A percentile compares a stretch with the other conserved stretches of the same genome.
These are phyloP conservation scores for Puya raimondii DNA, from an alignment of 176 grass and related monocot genomes.

Conservation along the genomic window DNA sequence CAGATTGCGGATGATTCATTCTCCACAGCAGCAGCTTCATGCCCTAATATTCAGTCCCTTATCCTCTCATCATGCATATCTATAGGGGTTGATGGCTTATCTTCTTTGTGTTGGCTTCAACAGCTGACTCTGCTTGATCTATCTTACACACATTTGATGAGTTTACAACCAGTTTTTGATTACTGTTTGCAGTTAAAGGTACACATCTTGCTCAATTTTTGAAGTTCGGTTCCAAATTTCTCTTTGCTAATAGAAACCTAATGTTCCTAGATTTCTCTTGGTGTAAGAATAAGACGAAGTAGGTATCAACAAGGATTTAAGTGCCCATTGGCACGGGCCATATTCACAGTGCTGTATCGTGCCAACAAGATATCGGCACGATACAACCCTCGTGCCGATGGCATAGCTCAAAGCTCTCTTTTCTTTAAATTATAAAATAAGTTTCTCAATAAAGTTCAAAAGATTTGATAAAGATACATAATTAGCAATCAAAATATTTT, in stretches of 20 bases:
- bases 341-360: too few relatives aligned
- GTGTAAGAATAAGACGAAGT: neutral
- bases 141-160: constrained; percentile 90
- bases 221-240: neutral
- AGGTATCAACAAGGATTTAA: too few relatives aligned
- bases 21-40: constrained; percentile 41
- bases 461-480: too few relatives aligned
- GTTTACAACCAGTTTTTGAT: constrained; percentile 81
- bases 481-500: too few relatives aligned
- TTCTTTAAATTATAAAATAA: too few relatives aligned
- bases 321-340: too few relatives aligned
- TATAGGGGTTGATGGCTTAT: constrained; percentile 55
- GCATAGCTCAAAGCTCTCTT: too few relatives aligned
- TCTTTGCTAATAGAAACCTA: neutral
- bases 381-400: too few relatives aligned
- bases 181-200: constrained; percentile 78
- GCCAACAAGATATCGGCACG: too few relatives aligned
- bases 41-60: constrained; percentile 59
- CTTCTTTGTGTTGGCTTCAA: constrained; percentile 68
- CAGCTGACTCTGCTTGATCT: constrained; percentile 76
- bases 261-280: neutral
- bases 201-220: neutral
- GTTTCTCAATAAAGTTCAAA: too few relatives aligned
- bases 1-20: constrained; percentile 77
- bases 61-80: constrained; percentile 71